A percentile compares a stretch with the other conserved stretches of the same genome.
Evolutionary conservation across 352 stramenopile species (phyloP).

Genomic region (Elongisporangium undulatum): DNA sequence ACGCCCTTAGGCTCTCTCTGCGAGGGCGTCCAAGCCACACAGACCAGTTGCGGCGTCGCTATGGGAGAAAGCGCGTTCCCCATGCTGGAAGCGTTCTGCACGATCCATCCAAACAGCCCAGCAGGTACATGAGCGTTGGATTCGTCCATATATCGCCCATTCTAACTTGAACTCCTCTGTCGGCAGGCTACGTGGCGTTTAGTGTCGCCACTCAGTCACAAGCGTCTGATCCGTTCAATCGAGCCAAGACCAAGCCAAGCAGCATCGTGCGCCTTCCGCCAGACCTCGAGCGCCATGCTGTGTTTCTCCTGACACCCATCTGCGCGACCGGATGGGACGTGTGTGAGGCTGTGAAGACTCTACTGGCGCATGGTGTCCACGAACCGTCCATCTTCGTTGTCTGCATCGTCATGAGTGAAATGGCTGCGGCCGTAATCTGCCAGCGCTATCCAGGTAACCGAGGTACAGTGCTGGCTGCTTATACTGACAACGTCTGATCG

Average conservation of each 20-base stretch:
- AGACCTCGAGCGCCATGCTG: background rate
- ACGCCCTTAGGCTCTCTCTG: constrained; percentile 1
- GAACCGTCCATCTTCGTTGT: too few relatives aligned
- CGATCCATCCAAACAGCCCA: background rate
- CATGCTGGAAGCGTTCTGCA: background rate
- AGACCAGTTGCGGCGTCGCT: background rate
- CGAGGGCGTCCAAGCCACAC: background rate
- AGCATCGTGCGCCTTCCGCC: background rate
- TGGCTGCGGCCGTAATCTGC: too few relatives aligned
- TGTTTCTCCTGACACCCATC: background rate
- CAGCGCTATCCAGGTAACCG: too few relatives aligned
- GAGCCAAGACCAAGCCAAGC: too few relatives aligned
- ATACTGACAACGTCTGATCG: too few relatives aligned
- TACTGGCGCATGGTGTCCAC: too few relatives aligned
- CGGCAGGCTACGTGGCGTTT: background rate
- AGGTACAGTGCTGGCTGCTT: too few relatives aligned
- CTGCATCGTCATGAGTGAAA: too few relatives aligned
- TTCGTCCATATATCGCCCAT: too few relatives aligned
- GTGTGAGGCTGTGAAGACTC: too few relatives aligned
- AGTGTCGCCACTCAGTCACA: too few relatives aligned
- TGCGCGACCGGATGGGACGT: too few relatives aligned
- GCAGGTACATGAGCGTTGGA: background rate
- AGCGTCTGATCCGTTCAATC: background rate
- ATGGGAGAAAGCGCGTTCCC: background rate
- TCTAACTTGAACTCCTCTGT: background rate